Percentiles rank a stretch among this genome's conserved stretches.
Conservation (phyloP, 169 alveolate species). For the Plasmodium malariae region DNA sequence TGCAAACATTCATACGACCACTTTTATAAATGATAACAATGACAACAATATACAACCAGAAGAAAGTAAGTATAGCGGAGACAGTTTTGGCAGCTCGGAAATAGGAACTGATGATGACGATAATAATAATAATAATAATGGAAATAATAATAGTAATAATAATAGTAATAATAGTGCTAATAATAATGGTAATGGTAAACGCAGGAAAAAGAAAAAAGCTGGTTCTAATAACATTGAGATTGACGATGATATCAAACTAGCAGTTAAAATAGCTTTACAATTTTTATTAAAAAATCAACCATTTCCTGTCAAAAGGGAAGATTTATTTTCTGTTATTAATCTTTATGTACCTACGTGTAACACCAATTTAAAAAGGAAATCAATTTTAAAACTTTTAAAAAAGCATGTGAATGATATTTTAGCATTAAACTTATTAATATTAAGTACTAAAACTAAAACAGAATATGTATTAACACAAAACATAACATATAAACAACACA, state of each 20-base stretch:
- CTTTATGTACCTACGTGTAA: conserved; percentile 50
- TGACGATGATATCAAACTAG: conserved; percentile 35
- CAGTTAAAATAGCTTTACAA: conserved; percentile 53
- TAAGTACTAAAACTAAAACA: conserved; percentile 33
- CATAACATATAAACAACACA: conserved; percentile 42
- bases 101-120: background rate
- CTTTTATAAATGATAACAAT: background rate
- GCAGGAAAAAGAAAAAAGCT: conserved; percentile 5
- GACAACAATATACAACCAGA: background rate
- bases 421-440: conserved; percentile 53
- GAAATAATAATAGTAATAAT: background rate
- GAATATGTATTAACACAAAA: conserved; percentile 59
- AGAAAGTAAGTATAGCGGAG: background rate
- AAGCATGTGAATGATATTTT: conserved; percentile 26
- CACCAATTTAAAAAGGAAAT: conserved; percentile 21
- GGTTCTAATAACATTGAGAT: conserved; percentile 3
- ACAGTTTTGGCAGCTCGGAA: background rate
- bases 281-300: conserved; percentile 56
- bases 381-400: conserved; percentile 19
- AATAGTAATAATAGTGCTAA: background rate
- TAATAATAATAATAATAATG: background rate
- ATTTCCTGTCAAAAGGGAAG: conserved; percentile 69
- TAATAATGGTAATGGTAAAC: background rate
- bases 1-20: conserved; percentile 18
- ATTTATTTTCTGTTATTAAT: conserved; percentile 20